A percentile compares a stretch with the other conserved stretches of the same genome.
Evolutionary conservation across 495 filamentous ascomycete species (phyloP).

Genomic region (Emericellopsis terricola): DNA sequence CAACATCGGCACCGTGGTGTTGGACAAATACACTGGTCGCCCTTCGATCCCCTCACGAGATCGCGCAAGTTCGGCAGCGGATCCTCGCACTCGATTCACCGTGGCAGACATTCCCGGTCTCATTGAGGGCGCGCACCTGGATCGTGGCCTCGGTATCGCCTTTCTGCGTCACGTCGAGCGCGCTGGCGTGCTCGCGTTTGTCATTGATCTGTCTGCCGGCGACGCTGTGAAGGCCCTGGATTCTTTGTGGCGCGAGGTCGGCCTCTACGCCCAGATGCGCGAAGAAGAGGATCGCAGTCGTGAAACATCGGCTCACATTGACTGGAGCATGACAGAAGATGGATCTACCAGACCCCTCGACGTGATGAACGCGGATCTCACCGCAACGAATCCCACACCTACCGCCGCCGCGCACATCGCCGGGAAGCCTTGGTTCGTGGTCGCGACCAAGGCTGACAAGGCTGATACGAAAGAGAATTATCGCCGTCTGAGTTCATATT

Average conservation of each 20-base stretch:
- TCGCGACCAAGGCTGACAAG: slow-evolving; percentile 88
- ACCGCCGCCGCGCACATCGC: slow-evolving; percentile 43
- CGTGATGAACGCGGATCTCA: neutral
- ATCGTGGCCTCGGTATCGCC: slow-evolving; percentile 77
- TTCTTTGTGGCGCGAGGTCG: slow-evolving; percentile 75
- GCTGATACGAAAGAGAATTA: slow-evolving; percentile 65
- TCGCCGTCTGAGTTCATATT: slow-evolving; percentile 43
- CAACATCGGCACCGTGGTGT: slow-evolving; percentile 84
- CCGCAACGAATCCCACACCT: neutral
- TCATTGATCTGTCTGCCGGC: slow-evolving; percentile 66
- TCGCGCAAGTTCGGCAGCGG: slow-evolving; percentile 16
- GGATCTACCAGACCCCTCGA: slow-evolving; percentile 7
- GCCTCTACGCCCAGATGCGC: slow-evolving; percentile 63
- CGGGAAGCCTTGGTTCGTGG: slow-evolving; percentile 89
- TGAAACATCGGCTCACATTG: slow-evolving; percentile 22
- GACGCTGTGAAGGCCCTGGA: slow-evolving; percentile 64
- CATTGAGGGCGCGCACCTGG: slow-evolving; percentile 76
- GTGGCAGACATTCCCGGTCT: slow-evolving; percentile 93
- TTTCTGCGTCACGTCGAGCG: slow-evolving; percentile 92
- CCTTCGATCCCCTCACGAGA: slow-evolving; percentile 16
- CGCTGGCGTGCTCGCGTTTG: slow-evolving; percentile 81
- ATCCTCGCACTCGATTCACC: slow-evolving; percentile 58
- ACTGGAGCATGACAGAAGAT: slow-evolving; percentile 18
- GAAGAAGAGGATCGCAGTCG: slow-evolving; percentile 37
- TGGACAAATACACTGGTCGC: slow-evolving; percentile 65